phyloP scores from a whole-genome alignment of 2,329 filamentous ascomycete genomes.

The Neofusicoccum umdonicola region DNA sequence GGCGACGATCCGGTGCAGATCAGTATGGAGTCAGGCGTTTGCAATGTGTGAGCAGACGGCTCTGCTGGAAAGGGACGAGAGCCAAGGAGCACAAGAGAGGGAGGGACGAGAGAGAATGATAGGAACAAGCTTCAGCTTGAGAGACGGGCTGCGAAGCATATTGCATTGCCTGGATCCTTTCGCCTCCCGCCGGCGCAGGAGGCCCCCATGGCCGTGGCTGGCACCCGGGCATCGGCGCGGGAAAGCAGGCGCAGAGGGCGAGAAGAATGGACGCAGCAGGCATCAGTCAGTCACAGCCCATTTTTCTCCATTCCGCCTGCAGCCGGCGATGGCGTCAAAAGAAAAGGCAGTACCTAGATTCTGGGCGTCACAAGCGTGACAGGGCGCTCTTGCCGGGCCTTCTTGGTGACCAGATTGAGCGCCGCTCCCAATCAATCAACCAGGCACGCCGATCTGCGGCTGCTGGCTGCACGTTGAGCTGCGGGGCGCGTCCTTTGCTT shows the following conservation, averaged over 20 bases:
- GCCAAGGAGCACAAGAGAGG: not conserved
- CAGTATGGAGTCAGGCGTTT: not conserved
- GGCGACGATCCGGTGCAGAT: conserved; percentile 3
- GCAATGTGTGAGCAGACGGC: too few species aligned
- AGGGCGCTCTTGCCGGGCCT: not conserved
- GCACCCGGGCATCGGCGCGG: not conserved
- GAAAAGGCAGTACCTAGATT: not conserved
- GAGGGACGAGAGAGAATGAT: not conserved
- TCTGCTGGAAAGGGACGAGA: not conserved
- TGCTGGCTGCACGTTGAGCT: not conserved
- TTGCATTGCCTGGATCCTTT: not conserved
- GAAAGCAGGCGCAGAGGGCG: not conserved
- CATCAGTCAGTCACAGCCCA: not conserved
- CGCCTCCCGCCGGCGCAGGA: not conserved
- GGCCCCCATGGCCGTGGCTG: not conserved
- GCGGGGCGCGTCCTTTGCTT: not conserved
- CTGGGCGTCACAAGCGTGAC: not conserved
- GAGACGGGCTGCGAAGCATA: not conserved
- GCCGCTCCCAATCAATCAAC: not conserved
- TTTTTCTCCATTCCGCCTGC: not conserved
- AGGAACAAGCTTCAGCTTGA: not conserved
- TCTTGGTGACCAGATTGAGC: not conserved
- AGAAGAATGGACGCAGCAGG: not conserved
- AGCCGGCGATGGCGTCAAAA: not conserved
- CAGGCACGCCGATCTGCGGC: not conserved